Evolutionary conservation across 1,139 yeast genomes (phyloP), one percentile per base, ranked within the genome.

Genomic region (Suhomyces guaymorum): DNA sequence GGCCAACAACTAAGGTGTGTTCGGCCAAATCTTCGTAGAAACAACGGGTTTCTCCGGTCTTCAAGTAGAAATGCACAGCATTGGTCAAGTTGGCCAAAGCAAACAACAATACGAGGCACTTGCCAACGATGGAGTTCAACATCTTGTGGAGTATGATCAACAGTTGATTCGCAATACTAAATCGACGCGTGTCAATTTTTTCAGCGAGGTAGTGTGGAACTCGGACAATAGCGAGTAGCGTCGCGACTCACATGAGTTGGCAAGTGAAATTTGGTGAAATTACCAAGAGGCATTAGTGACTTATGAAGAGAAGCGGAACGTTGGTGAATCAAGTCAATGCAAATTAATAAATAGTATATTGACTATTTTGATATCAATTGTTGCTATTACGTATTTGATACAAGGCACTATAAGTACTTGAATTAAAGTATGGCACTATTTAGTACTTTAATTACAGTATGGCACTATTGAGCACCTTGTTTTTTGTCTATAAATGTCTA

Each of bases 41-140:
- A 51, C 76, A 71, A 46, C 71, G 63, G 30, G 66, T 57, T 48
- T 70, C 70, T 4, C 71, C 72, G 8, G 75, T 70, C 21, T 61
- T 59, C 45, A 70, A 59, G 48, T 71, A 70, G 54, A 70, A 71
- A 49, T 70, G 75, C 46, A 71, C 63, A 1, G 68, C 75, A 23
- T 39, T 38, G 30, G 51, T 30, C 26, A 39, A 26, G 32, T 45
- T 46, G 26, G 45, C 24, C 29, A 48, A 32, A 13, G 48, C 39
- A 34, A 47, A 44, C 34, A 47, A 36, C 33, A 44, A 27, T 11
- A 33, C 36, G 10, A 37, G 26, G 24, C 30, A 24, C 15, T 27
- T 26, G 28, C 24, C 26, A 14, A 21, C 30, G 18, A 30, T 22
- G 9, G 33, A 29, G 18, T 24, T 37, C 37, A 37, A 26, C 40